These are phyloP conservation scores for Darksidea phi DNA, from an alignment of 495 filamentous ascomycete genomes.

Conservation along the genomic window DNA sequence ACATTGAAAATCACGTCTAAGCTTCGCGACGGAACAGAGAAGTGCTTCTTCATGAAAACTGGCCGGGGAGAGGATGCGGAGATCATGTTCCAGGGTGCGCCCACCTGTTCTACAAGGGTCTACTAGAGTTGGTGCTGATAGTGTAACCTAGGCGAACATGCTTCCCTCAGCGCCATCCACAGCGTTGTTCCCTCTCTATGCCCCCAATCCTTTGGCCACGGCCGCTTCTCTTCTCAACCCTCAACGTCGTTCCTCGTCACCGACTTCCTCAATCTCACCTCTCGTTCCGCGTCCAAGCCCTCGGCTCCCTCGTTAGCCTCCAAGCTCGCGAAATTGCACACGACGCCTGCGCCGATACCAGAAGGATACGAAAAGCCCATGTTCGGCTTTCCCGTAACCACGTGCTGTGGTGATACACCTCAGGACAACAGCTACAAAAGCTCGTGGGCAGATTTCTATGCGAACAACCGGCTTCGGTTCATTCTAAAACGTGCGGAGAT, in stretches of 20 bases:
- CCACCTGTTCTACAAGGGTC: background rate
- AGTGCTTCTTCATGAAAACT: slow-evolving; percentile 79
- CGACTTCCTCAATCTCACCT: slow-evolving; percentile 71
- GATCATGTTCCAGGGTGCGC: slow-evolving; percentile 66
- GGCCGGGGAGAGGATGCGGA: slow-evolving; percentile 61
- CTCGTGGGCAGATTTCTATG: slow-evolving; percentile 83
- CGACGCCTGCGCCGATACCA: slow-evolving; percentile 67
- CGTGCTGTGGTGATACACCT: slow-evolving; percentile 79
- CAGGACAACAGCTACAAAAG: slow-evolving; percentile 70
- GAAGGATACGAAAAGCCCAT: slow-evolving; percentile 55
- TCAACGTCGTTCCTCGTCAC: slow-evolving; percentile 70
- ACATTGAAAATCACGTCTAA: slow-evolving; percentile 66
- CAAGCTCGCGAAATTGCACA: slow-evolving; percentile 78
- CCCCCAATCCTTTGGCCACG: slow-evolving; percentile 69
- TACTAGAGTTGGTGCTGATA: background rate
- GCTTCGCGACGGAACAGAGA: slow-evolving; percentile 52
- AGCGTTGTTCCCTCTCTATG: slow-evolving; percentile 68
- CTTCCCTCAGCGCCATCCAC: slow-evolving; percentile 79
- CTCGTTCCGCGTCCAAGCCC: slow-evolving; percentile 27
- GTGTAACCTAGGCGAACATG: slow-evolving; percentile 63
- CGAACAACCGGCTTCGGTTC: slow-evolving; percentile 65
- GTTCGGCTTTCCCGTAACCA: slow-evolving; percentile 82
- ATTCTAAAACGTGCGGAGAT: slow-evolving; percentile 58
- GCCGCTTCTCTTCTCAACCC: slow-evolving; percentile 53
- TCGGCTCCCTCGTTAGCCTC: slow-evolving; percentile 56